Evolutionary conservation across 306 rosid species (phyloP), one percentile per base, ranked within the genome.

Genomic region (Ormosia emarginata): DNA sequence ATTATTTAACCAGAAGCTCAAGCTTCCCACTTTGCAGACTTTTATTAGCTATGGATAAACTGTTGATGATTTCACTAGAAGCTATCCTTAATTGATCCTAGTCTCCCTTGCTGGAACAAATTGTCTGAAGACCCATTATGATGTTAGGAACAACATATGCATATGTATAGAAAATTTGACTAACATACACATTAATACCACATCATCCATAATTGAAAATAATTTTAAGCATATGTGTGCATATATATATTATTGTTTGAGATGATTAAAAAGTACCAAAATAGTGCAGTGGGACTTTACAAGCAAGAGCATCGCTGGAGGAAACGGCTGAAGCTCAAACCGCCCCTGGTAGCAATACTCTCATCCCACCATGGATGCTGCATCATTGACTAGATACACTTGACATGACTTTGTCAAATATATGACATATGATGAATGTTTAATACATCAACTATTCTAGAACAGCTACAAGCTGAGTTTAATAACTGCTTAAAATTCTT

Each of bases 321-420:
- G 90, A 85, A 68, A 85, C 18, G 47, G 85, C 17, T 55, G 92
- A 66, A 81, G 71, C 57, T 72, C 87, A 75, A 75, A 53, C 85
- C 30, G 86, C 11, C 17, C 81, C 87, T 1, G 33, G 67, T 8
- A 2, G 52, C 30, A 70, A 5, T 9, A 61, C 73, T 58, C 75
- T 53, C 14, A 88, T 93, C 57, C 98, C 98, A 58, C 85, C 90
- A 10, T 91, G 99, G 98, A 91, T 95, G 98, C 82, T 91, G 43
- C 88, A 43, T 67, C 90, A 80, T 81, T 82, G 61, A 85, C 81
- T 17, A 74, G 75, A 40, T 85, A 74, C 83, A 49, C 30, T 47
- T 47, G 39, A 33, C 7, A 55, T 80, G 9, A 2, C 52, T 66
- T 41, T 67, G 24, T 41, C 18, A 71, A 69, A 39, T 36, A 17